Conservation (phyloP, 1,139 yeast genomes). For the Saccharomycopsis phalli region DNA sequence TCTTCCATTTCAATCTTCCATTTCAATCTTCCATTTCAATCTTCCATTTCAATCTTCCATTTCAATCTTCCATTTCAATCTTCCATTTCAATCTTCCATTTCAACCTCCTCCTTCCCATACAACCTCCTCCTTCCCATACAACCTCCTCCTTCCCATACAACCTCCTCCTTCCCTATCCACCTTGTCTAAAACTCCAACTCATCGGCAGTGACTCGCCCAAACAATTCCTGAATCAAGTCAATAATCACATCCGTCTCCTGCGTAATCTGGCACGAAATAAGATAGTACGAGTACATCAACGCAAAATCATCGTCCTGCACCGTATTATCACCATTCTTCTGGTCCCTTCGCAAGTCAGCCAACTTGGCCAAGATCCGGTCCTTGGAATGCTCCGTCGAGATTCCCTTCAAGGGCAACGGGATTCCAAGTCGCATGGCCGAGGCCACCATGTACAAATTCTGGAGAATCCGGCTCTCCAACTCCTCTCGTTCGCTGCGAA, state of each 20-base stretch:
- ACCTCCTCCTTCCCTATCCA: too few species aligned
- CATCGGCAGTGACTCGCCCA: slow-evolving; percentile 46
- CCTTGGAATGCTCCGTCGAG: slow-evolving; percentile 68
- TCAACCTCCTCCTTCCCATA: too few species aligned
- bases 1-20: too few species aligned
- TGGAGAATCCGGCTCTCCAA: slow-evolving; percentile 64
- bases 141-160: too few species aligned
- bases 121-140: too few species aligned
- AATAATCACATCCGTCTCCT: slow-evolving; percentile 54
- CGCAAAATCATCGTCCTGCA: slow-evolving; percentile 54
- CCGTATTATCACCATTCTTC: slow-evolving; percentile 21
- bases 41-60: too few species aligned
- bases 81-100: too few species aligned
- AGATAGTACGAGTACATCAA: slow-evolving; percentile 65
- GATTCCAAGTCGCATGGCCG: slow-evolving; percentile 66
- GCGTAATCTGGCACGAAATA: slow-evolving; percentile 59
- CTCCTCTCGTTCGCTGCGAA: slow-evolving; percentile 54
- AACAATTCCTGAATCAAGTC: slow-evolving; percentile 45
- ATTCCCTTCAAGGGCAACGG: slow-evolving; percentile 76
- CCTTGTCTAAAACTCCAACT: slow-evolving; percentile 23
- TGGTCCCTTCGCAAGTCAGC: slow-evolving; percentile 36
- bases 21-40: too few species aligned
- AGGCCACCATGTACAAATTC: slow-evolving; percentile 69
- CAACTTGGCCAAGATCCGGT: slow-evolving; percentile 56
- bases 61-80: too few species aligned